A percentile compares a stretch with the other conserved stretches of the same genome.
Evolutionary conservation across 164 flowering plant genomes (phyloP).

Genomic region (Litsea cubeba): DNA sequence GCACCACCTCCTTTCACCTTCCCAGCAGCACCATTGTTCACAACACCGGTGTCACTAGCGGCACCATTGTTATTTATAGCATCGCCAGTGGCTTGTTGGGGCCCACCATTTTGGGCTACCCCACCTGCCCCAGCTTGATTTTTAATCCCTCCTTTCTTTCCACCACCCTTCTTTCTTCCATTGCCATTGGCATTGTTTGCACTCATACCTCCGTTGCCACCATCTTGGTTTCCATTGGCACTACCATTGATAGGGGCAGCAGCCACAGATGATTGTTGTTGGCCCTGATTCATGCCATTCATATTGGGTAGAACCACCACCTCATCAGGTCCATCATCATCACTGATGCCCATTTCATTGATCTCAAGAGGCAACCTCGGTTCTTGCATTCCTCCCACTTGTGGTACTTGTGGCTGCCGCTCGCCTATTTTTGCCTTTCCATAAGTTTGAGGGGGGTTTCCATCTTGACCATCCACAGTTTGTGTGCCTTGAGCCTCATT

Average conservation of each 20-base stretch:
- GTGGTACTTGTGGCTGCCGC: constrained; percentile 32
- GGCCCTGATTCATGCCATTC: constrained; percentile 14
- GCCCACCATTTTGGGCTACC: constrained; percentile 22
- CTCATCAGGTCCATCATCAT: constrained; percentile 36
- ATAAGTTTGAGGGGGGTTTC: constrained; percentile 42
- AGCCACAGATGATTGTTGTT: constrained; percentile 12
- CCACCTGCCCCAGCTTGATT: constrained; percentile 33
- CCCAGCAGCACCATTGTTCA: too few species aligned
- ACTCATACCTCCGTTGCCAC: constrained; percentile 12
- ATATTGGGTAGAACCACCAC: constrained; percentile 16
- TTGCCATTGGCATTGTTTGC: constrained; percentile 22
- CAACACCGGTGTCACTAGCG: too few species aligned
- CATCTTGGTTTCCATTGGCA: constrained; percentile 6
- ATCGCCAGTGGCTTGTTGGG: constrained; percentile 25
- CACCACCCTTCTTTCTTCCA: constrained; percentile 50
- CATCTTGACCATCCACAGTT: constrained; percentile 46
- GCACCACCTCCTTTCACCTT: too few species aligned
- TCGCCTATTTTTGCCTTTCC: constrained; percentile 29
- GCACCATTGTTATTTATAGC: constrained; percentile 22
- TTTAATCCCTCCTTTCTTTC: constrained; percentile 25
- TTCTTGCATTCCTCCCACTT: constrained; percentile 33
- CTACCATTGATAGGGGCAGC: background rate
- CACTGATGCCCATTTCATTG: constrained; percentile 37
- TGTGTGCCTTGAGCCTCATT: constrained; percentile 72
- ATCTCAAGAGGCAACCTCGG: constrained; percentile 44